phyloP scores from a whole-genome alignment of 176 grass and related monocot genomes.

The Musa beccarii region DNA sequence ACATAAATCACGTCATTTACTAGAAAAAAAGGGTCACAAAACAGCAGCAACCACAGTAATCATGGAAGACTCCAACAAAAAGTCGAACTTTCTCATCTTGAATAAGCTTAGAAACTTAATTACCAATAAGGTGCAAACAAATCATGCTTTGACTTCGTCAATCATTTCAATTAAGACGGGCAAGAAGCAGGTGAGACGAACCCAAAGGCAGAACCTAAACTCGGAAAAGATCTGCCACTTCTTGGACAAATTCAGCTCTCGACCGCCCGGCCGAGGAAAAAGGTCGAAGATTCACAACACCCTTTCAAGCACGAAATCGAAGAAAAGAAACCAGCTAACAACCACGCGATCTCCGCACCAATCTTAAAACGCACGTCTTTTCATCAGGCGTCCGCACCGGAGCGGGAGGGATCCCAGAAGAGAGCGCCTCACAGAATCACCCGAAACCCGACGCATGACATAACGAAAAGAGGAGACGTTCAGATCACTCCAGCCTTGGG shows the following conservation, averaged over 20 bases:
- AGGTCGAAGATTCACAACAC: neutral
- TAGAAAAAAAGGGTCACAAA: neutral
- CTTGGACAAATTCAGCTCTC: neutral
- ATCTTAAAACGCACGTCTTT: neutral
- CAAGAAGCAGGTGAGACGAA: neutral
- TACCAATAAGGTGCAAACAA: too few relatives aligned
- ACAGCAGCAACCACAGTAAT: neutral
- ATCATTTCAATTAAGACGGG: neutral
- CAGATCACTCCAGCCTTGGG: neutral
- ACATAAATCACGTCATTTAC: neutral
- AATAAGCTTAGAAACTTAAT: neutral
- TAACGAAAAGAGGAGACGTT: neutral
- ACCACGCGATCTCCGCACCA: neutral
- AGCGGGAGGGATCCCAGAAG: neutral
- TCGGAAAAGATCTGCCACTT: neutral
- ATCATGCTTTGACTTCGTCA: too few relatives aligned
- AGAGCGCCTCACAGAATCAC: neutral
- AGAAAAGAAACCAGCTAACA: neutral
- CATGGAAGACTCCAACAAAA: neutral
- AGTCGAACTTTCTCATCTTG: neutral
- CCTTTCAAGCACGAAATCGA: neutral
- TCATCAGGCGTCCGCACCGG: neutral
- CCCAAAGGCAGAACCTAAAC: neutral
- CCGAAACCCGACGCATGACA: neutral
- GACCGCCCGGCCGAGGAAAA: neutral